A percentile compares a stretch with the other conserved stretches of the same genome.
These are phyloP conservation scores for Bombardia bombarda DNA, from an alignment of 495 filamentous ascomycete species.

Conservation along the genomic window DNA sequence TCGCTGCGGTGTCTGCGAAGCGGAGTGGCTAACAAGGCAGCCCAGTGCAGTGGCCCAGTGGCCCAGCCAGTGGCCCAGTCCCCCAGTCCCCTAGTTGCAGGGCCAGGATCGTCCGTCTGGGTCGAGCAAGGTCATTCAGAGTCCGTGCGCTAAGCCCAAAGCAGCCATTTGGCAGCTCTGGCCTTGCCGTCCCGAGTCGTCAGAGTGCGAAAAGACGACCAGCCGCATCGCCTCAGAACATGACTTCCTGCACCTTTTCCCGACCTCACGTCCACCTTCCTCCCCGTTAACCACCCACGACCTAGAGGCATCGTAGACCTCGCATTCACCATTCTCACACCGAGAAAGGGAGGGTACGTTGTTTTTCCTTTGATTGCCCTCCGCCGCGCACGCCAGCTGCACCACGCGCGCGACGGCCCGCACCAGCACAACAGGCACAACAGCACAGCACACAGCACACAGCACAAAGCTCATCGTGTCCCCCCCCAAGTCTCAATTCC, in stretches of 20 bases:
- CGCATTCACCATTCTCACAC: constrained; percentile 4
- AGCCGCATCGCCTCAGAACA: constrained; percentile 19
- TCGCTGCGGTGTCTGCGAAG: too few species aligned
- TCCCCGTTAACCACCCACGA: not conserved
- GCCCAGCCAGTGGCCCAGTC: too few species aligned
- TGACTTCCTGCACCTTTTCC: constrained; percentile 5
- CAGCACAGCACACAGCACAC: too few species aligned
- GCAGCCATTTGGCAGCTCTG: constrained; percentile 10
- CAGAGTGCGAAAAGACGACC: constrained; percentile 18
- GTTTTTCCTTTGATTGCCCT: too few species aligned
- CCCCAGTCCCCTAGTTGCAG: not conserved
- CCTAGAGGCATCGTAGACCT: constrained; percentile 11
- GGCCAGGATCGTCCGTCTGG: not conserved
- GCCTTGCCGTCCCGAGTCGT: constrained; percentile 18
- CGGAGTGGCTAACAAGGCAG: too few species aligned
- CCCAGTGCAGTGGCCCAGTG: too few species aligned
- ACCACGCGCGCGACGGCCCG: too few species aligned
- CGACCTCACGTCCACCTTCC: constrained; percentile 1
- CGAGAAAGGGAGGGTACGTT: constrained; percentile 15
- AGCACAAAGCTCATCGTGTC: too few species aligned
- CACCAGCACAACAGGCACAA: too few species aligned
- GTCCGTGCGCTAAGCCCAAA: constrained; percentile 21
- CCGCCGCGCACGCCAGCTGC: too few species aligned
- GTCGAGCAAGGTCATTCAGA: not conserved
- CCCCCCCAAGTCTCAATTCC: too few species aligned